A percentile compares a stretch with the other conserved stretches of the same genome.
Evolutionary conservation across 2,329 filamentous ascomycete genomes (phyloP).

Genomic region (Microdochium paspali): DNA sequence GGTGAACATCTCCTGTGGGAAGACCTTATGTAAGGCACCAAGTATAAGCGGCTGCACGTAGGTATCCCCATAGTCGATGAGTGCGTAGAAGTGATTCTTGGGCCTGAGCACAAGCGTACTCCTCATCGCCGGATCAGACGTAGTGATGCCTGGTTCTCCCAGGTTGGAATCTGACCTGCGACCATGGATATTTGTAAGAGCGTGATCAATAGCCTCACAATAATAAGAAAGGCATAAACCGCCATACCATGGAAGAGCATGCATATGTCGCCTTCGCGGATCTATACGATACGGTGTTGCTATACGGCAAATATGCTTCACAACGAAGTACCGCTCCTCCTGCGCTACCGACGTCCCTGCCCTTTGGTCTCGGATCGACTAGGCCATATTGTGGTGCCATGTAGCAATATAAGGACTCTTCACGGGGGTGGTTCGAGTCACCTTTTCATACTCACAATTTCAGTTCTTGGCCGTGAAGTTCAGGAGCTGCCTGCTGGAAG

Average conservation of each 20-base stretch:
- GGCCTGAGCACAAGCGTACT: slow-evolving; percentile 10
- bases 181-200: background rate
- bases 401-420: too few species aligned
- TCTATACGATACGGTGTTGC: too few species aligned
- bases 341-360: too few species aligned
- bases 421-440: too few species aligned
- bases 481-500: slow-evolving; percentile 67
- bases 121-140: background rate
- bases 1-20: slow-evolving; percentile 45
- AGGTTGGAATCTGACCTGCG: background rate
- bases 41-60: slow-evolving; percentile 87
- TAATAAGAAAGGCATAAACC: background rate
- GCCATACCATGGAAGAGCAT: background rate
- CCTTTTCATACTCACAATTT: slow-evolving; percentile 64
- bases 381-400: too few species aligned
- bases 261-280: too few species aligned
- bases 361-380: too few species aligned
- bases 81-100: slow-evolving; percentile 48
- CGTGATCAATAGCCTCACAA: background rate
- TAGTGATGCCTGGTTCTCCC: background rate
- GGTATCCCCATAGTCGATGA: slow-evolving; percentile 75
- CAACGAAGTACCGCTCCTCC: too few species aligned
- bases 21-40: slow-evolving; percentile 53
- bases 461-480: slow-evolving; percentile 60
- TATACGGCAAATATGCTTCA: too few species aligned